Evolutionary conservation across 306 rosid species (phyloP).

Genomic region (Benincasa hispida): DNA sequence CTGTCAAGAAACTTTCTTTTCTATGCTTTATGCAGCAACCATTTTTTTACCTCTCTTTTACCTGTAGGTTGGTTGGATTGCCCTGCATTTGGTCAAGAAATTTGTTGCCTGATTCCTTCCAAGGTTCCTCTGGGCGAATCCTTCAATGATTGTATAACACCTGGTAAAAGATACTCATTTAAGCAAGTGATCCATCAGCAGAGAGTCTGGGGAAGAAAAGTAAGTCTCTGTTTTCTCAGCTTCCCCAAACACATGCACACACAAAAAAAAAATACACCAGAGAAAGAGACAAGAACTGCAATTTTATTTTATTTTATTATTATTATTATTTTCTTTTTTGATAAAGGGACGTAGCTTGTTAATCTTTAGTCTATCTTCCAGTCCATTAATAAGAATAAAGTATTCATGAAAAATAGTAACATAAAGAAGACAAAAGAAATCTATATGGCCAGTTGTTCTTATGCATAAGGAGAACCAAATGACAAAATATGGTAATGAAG

Average conservation of each 20-base stretch:
- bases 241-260: not conserved
- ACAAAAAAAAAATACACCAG: not conserved
- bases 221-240: slow-evolving; percentile 21
- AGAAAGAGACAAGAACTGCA: not conserved
- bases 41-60: not conserved
- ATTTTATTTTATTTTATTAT: too few species aligned
- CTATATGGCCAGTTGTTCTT: not conserved
- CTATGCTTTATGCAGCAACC: not conserved
- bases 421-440: not conserved
- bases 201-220: slow-evolving; percentile 87
- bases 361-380: not conserved
- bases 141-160: slow-evolving; percentile 58
- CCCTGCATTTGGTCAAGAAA: slow-evolving; percentile 72
- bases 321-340: not conserved
- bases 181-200: slow-evolving; percentile 95
- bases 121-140: slow-evolving; percentile 94
- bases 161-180: slow-evolving; percentile 98
- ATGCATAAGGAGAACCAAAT: not conserved
- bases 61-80: slow-evolving; percentile 95
- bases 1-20: not conserved
- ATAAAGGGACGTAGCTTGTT: not conserved
- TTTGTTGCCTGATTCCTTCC: slow-evolving; percentile 79
- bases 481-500: not conserved
- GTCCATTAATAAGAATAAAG: not conserved
- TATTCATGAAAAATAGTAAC: not conserved